phyloP scores from a whole-genome alignment of 2,329 filamentous ascomycete genomes.

The Colletotrichum liaoningense region DNA sequence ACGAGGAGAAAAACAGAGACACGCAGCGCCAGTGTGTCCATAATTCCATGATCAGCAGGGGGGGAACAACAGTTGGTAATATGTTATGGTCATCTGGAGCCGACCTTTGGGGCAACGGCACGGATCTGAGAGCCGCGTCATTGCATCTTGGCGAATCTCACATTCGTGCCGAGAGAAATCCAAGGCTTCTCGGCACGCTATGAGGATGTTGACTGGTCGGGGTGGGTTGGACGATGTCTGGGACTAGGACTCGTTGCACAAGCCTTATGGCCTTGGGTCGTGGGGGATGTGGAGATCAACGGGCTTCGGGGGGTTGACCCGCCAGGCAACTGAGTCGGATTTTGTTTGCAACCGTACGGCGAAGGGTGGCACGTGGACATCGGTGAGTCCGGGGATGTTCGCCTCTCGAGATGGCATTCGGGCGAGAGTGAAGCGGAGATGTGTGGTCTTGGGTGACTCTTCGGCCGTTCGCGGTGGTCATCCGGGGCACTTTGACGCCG shows the following conservation, averaged over 20 bases:
- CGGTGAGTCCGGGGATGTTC: conserved; percentile 14
- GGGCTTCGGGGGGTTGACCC: neutral
- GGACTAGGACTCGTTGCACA: conserved; percentile 10
- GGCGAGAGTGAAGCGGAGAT: neutral
- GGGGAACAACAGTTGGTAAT: neutral
- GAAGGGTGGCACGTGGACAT: conserved; percentile 17
- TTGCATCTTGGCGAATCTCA: conserved; percentile 29
- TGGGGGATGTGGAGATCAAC: neutral
- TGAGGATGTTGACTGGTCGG: conserved; percentile 9
- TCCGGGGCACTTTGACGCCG: conserved; percentile 8
- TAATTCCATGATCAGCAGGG: neutral
- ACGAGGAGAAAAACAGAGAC: neutral
- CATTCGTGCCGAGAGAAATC: conserved; percentile 24
- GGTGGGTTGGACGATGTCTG: conserved; percentile 1
- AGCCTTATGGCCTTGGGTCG: conserved; percentile 21
- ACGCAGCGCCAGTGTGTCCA: neutral
- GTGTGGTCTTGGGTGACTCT: neutral
- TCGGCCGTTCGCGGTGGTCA: conserved; percentile 2
- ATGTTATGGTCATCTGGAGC: neutral
- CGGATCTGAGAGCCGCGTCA: conserved; percentile 28
- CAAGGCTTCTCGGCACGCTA: conserved; percentile 27
- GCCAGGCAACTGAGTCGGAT: neutral
- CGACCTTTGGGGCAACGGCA: neutral
- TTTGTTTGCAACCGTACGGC: neutral
- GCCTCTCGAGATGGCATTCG: neutral